Evolutionary conservation across 768 basidiomycete genomes (phyloP).

Genomic region (Asterophora parasitica): DNA sequence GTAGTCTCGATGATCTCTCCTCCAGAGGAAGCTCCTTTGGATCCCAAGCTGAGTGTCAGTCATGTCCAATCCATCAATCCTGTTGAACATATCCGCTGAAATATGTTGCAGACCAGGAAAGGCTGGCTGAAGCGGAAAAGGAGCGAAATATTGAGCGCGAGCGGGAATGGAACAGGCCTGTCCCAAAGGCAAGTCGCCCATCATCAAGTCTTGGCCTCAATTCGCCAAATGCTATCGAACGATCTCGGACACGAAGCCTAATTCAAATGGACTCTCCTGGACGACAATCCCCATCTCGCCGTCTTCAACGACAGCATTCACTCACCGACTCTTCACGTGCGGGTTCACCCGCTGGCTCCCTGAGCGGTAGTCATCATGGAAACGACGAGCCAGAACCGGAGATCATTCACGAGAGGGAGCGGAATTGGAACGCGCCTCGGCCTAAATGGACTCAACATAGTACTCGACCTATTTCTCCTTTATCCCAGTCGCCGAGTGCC

Average conservation of each 20-base stretch:
- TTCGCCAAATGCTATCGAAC: conserved; percentile 25
- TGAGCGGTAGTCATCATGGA: conserved; percentile 25
- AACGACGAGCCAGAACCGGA: conserved; percentile 24
- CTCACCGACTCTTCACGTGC: conserved; percentile 28
- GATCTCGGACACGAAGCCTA: conserved; percentile 18
- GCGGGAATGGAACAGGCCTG: conserved; percentile 51
- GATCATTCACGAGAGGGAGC: conserved; percentile 42
- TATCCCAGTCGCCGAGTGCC: conserved; percentile 10
- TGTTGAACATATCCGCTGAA: conserved; percentile 1
- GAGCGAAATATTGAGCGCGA: conserved; percentile 47
- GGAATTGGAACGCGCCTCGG: conserved; percentile 68
- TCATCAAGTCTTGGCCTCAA: conserved; percentile 38
- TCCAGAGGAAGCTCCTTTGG: conserved; percentile 40
- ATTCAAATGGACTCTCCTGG: conserved; percentile 36
- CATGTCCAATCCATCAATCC: not conserved
- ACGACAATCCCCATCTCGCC: conserved; percentile 16
- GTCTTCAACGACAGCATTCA: conserved; percentile 29
- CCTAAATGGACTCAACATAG: conserved; percentile 43
- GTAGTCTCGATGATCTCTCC: conserved; percentile 37
- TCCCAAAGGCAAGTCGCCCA: conserved; percentile 31
- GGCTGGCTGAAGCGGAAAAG: conserved; percentile 33
- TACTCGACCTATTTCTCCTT: conserved; percentile 10
- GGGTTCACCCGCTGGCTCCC: conserved; percentile 38
- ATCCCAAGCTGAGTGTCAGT: conserved; percentile 53
- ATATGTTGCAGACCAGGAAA: conserved; percentile 39